A percentile compares a stretch with the other conserved stretches of the same genome.
Evolutionary conservation across 805 yeast species (phyloP).

Genomic region (Sungouiozyma ichnusensis): DNA sequence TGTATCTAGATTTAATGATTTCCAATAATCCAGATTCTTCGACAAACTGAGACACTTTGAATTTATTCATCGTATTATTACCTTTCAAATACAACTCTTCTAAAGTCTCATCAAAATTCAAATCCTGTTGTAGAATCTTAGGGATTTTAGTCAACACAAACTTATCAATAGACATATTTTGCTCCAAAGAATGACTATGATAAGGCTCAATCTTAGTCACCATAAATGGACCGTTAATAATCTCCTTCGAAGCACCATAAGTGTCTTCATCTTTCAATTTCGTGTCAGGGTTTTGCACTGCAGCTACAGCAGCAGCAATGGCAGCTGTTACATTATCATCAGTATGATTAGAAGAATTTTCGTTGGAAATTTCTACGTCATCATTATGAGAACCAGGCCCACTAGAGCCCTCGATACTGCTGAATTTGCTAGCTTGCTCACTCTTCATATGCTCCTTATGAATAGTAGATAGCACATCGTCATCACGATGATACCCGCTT

Average conservation of each 20-base stretch:
- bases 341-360: constrained; percentile 11
- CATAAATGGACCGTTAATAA: constrained; percentile 23
- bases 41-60: constrained; percentile 26
- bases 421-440: not conserved
- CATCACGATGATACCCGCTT: not conserved
- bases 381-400: no score
- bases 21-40: constrained; percentile 26
- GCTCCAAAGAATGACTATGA: constrained; percentile 27
- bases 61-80: constrained; percentile 23
- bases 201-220: constrained; percentile 29
- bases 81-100: constrained; percentile 25
- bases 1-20: constrained; percentile 24
- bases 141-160: constrained; percentile 28
- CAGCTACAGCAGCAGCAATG: constrained; percentile 29
- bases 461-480: not conserved
- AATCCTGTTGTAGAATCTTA: constrained; percentile 25
- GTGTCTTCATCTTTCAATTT: constrained; percentile 1
- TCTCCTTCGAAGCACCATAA: constrained; percentile 6
- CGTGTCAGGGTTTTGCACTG: constrained; percentile 18
- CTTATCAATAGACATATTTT: constrained; percentile 22
- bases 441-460: not conserved
- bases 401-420: constrained; percentile 1
- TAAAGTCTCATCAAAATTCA: constrained; percentile 25
- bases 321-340: constrained; percentile 27
- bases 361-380: constrained; percentile 5